Conservation (phyloP, 2,329 filamentous ascomycete genomes). For the Trichoderma sp. region DNA sequence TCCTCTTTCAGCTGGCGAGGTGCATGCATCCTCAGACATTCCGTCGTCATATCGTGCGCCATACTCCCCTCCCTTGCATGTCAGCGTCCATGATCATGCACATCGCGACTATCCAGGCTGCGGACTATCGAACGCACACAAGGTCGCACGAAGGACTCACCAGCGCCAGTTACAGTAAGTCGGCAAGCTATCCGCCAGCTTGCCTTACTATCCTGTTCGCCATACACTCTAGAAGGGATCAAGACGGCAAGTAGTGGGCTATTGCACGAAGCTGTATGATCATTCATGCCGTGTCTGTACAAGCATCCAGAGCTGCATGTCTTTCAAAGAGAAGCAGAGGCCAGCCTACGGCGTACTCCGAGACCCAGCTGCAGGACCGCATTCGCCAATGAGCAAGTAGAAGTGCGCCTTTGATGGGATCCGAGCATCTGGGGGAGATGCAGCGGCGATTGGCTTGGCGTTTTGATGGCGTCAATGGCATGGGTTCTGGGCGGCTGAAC, state of each 20-base stretch:
- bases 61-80: neutral
- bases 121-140: no score
- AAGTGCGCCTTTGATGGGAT: neutral
- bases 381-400: neutral
- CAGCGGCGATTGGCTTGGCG: slow-evolving; percentile 11
- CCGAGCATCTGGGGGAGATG: neutral
- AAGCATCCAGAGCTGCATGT: neutral
- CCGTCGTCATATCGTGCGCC: neutral
- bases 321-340: neutral
- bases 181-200: no score
- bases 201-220: no score
- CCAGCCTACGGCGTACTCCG: neutral
- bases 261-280: neutral
- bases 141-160: no score
- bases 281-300: neutral
- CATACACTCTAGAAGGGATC: no score
- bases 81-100: neutral
- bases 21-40: slow-evolving; percentile 7
- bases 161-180: no score
- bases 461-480: neutral
- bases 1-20: neutral
- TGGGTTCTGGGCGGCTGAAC: slow-evolving; percentile 8
- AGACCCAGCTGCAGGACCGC: neutral
- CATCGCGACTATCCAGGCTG: neutral
- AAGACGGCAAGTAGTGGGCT: neutral